Base-by-base conservation (phyloP, 2,329 filamentous ascomycete species). In the Pyricularia grisea region DNA sequence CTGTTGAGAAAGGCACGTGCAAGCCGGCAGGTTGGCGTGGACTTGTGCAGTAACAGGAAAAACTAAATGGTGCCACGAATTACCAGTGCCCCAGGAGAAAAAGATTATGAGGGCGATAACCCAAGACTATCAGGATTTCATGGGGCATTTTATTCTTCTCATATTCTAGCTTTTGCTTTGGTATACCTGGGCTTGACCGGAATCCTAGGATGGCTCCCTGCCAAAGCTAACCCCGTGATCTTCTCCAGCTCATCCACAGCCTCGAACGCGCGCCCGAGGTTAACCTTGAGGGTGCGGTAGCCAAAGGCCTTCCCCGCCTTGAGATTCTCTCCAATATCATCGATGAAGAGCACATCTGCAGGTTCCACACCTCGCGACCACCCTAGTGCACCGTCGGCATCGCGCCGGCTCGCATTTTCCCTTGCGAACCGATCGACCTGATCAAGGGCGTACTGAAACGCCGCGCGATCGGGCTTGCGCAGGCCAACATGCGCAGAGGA, bases 241-340 rank as follows among this genome's bases (percentile, higher is more conserved):
- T 79, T 81, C 79, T 98, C 94, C 70, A 98, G 79, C 78, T 93
- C 88, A 73, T 87, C 89, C 0, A 98, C 94, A 0, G 94, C 94
- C 76, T 94, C 89, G 76, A 87, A 91, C 1, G 91, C 88, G 77
- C 85, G 88, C 1, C 94, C 94, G 31, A 98, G 80, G 10, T 86
- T 82, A 0, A 98, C 95, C 79, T 94, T 97, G 72, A 98, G 85
- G 0, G 94, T 98, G 69, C 84, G 80, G 77, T 98, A 90, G 0
- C 94, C 94, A 27, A 88, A 81, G 66, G 84, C 84, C 78, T 84
- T 91, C 0, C 89, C 95, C 64, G 85, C 90, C 82, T 94, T 95
- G 70, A 98, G 78, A 77, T 99, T 99, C 79, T 94, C 89, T 1
- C 95, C 95, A 77, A 99, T 97, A 74, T 97, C 94, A 77, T 97